These are phyloP conservation scores for Aspergillus tubingensis DNA, from an alignment of 2,329 filamentous ascomycete genomes.

Conservation along the genomic window DNA sequence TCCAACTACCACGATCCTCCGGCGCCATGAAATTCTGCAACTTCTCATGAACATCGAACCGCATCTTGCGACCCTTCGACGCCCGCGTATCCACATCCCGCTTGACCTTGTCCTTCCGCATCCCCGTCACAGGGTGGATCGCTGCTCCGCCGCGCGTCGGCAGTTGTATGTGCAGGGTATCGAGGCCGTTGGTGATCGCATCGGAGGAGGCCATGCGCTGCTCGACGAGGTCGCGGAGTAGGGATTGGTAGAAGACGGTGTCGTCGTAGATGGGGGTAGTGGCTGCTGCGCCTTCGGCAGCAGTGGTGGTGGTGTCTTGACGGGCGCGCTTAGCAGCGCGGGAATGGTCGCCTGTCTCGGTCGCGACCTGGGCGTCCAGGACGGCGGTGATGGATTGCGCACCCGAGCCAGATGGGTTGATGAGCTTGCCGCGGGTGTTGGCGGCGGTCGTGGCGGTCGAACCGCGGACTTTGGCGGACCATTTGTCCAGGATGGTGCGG, in stretches of 20 bases:
- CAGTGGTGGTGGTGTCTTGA: conserved; percentile 2
- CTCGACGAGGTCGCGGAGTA: conserved; percentile 91
- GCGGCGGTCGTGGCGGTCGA: conserved; percentile 54
- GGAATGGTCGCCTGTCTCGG: conserved; percentile 31
- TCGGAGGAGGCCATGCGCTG: conserved; percentile 71
- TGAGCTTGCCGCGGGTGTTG: conserved; percentile 62
- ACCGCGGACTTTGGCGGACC: conserved; percentile 76
- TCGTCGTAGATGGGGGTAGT: conserved; percentile 75
- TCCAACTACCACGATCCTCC: conserved; percentile 79
- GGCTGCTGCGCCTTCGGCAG: background rate
- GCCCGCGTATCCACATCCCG: conserved; percentile 89
- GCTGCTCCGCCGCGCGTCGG: conserved; percentile 35
- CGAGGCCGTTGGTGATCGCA: conserved; percentile 48
- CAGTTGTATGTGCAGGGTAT: conserved; percentile 39
- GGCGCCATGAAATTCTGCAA: conserved; percentile 97
- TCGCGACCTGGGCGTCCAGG: conserved; percentile 48
- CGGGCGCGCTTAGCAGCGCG: conserved; percentile 37
- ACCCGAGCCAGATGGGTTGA: conserved; percentile 52
- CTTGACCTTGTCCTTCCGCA: conserved; percentile 65
- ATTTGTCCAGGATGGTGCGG: conserved; percentile 78
- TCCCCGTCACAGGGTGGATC: conserved; percentile 44
- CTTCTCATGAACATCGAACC: conserved; percentile 95
- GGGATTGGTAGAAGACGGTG: conserved; percentile 87
- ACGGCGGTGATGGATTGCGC: conserved; percentile 54
- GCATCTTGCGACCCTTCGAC: conserved; percentile 90